phyloP scores from a whole-genome alignment of 1,284 basidiomycete genomes.

The Melampsora larici-populina region DNA sequence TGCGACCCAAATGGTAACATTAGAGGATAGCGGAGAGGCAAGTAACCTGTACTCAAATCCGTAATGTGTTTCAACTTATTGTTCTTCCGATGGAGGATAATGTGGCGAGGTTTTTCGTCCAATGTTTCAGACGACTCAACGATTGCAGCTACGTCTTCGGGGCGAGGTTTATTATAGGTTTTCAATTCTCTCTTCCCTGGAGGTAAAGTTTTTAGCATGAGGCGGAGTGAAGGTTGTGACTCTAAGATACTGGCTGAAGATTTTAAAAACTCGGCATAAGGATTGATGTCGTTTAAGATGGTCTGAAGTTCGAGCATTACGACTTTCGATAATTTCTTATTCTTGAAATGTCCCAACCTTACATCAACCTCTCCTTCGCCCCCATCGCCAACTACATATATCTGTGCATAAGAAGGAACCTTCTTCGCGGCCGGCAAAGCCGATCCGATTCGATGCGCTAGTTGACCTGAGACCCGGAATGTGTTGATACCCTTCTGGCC shows the following conservation, averaged over 20 bases:
- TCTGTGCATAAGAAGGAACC: neutral
- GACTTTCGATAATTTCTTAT: too few species aligned
- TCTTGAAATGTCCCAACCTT: neutral
- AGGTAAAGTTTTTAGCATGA: too few species aligned
- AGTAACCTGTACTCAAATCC: neutral
- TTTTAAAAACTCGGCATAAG: neutral
- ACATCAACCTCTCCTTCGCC: neutral
- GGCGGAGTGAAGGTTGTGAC: neutral
- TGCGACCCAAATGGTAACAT: conserved; percentile 18
- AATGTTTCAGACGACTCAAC: too few species aligned
- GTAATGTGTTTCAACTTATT: neutral
- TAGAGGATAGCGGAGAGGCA: neutral
- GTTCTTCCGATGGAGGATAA: neutral
- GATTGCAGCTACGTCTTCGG: neutral
- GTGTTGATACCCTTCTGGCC: conserved; percentile 1
- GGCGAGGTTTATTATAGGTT: neutral
- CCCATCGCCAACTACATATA: conserved; percentile 2
- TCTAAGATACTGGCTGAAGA: neutral
- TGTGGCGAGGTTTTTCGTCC: neutral
- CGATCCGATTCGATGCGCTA: conserved; percentile 8
- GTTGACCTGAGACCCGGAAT: neutral
- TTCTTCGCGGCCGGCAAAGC: neutral
- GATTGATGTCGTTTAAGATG: neutral
- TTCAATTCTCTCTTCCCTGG: too few species aligned
- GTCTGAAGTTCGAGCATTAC: neutral